A percentile compares a stretch with the other conserved stretches of the same genome.
These are phyloP conservation scores for Lactifluus volemus DNA, from an alignment of 768 basidiomycete species.

Conservation along the genomic window DNA sequence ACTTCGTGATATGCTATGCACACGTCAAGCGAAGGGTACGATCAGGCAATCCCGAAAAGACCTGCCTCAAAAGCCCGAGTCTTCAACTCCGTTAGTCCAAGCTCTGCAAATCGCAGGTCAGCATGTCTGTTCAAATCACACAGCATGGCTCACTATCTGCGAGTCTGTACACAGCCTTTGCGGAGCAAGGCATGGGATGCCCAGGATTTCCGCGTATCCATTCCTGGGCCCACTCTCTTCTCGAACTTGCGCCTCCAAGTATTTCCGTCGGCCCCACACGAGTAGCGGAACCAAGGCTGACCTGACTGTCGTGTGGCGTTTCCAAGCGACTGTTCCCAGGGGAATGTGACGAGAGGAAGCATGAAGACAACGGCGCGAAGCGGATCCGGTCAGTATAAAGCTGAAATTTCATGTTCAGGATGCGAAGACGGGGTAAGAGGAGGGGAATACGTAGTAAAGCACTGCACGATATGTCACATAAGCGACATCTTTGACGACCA, in stretches of 20 bases:
- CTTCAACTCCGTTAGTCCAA: conserved; percentile 65
- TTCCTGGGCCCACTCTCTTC: conserved; percentile 63
- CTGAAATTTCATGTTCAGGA: conserved; percentile 29
- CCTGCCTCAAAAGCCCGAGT: conserved; percentile 54
- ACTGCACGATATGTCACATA: conserved; percentile 57
- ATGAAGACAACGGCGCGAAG: conserved; percentile 78
- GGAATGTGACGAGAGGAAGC: conserved; percentile 33
- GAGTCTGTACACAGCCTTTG: conserved; percentile 75
- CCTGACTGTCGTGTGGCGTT: conserved; percentile 31
- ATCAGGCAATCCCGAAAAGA: background rate
- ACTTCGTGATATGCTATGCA: conserved; percentile 61
- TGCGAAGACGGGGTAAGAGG: background rate
- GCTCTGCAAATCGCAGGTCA: conserved; percentile 33
- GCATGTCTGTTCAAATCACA: background rate
- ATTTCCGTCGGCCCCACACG: conserved; percentile 20
- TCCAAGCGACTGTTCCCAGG: conserved; percentile 12
- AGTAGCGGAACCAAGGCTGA: conserved; percentile 19
- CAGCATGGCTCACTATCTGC: conserved; percentile 59
- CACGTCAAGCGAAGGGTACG: background rate
- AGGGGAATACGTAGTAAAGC: conserved; percentile 58
- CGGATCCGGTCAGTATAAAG: conserved; percentile 79
- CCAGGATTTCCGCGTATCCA: conserved; percentile 57
- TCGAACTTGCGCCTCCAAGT: conserved; percentile 24
- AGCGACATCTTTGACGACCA: conserved; percentile 49
- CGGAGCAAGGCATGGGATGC: conserved; percentile 66